Base-by-base conservation (phyloP, 164 flowering plant species). In the Protea cynaroides region DNA sequence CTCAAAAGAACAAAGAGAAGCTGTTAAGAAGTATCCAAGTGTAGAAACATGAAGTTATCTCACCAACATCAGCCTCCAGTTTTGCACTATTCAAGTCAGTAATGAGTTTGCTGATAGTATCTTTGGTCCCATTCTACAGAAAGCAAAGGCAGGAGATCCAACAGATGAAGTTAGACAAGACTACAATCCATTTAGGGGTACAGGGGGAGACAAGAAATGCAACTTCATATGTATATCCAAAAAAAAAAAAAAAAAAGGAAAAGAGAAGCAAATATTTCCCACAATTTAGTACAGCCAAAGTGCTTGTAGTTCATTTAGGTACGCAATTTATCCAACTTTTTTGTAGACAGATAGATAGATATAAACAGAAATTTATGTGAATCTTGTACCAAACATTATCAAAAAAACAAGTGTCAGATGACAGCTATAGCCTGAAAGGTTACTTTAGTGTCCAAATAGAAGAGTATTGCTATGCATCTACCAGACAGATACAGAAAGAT, bases 11-110 rank as follows among this genome's bases (percentile, higher is more conserved):
- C 19, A 52, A 24, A 19, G 12, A 52, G 14, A 6, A 52, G 8
- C 14, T 1, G 10, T 21, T 19, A 40, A 40, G 13, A 40, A 9
- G 14, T 19, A 24, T 24, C 21, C 24, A 21, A 52, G 23, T 21
- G 19, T 8, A 52, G 24, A 6, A 52, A 52, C 36, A 59, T 2
- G 19, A 58, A 58, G 5, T 15, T 64, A 24, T 57, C 90, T 84
- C 72, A 91, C 99, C 99, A 75, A 88, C 97, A 78, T 94, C 99
- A 65, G 82, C 59, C 75, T 94, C 99, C 80, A 94, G 66, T 49
- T 71, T 77, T 59, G 87, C 95, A 70, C 69, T 76, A 75, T 94
- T 94, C 72, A 94, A 78, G 78, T 94, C 97, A 23, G 96, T 71
- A 67, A 94, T 88, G 72, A 94, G 99, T 84, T 91, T 88, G 67